These are phyloP conservation scores for Penicillium sp. DNA, from an alignment of 2,329 filamentous ascomycete genomes.

Conservation along the genomic window DNA sequence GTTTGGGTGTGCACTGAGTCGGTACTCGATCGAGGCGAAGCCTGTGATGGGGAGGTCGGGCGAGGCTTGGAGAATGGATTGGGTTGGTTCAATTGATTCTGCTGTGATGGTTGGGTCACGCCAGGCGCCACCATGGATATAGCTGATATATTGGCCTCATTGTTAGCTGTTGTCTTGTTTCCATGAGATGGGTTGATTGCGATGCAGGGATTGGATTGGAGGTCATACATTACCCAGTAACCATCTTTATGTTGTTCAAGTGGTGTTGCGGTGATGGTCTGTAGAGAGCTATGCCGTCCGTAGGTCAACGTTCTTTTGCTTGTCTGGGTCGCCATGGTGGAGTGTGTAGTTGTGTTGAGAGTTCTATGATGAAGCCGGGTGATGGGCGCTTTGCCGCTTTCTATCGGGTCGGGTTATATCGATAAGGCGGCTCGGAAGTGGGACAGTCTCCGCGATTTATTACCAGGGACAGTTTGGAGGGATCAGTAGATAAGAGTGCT, in stretches of 20 bases:
- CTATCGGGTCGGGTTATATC: slow-evolving; percentile 12
- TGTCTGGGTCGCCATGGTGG: slow-evolving; percentile 36
- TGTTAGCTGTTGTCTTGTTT: slow-evolving; percentile 12
- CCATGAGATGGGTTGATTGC: background rate
- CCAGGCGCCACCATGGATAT: slow-evolving; percentile 59
- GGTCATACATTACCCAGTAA: slow-evolving; percentile 50
- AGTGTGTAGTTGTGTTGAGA: slow-evolving; percentile 17
- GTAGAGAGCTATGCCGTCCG: slow-evolving; percentile 40
- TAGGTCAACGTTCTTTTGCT: slow-evolving; percentile 33
- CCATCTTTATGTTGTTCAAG: slow-evolving; percentile 30
- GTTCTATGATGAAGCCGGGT: background rate
- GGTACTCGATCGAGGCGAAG: slow-evolving; percentile 55
- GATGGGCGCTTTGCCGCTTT: background rate
- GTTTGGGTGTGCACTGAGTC: slow-evolving; percentile 51
- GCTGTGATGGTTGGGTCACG: slow-evolving; percentile 52
- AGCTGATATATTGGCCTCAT: slow-evolving; percentile 33
- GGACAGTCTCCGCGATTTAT: slow-evolving; percentile 9
- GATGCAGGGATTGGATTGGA: slow-evolving; percentile 8
- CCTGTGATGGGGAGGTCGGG: slow-evolving; percentile 41
- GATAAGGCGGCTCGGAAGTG: slow-evolving; percentile 10
- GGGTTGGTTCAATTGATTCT: slow-evolving; percentile 43
- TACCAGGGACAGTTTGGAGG: background rate
- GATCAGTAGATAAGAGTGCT: too few species aligned
- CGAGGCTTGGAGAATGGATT: slow-evolving; percentile 39
- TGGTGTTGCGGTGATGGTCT: slow-evolving; percentile 41